Evolutionary conservation across 495 filamentous ascomycete genomes (phyloP).

Genomic region (Hyphodiscus hymeniophilus): DNA sequence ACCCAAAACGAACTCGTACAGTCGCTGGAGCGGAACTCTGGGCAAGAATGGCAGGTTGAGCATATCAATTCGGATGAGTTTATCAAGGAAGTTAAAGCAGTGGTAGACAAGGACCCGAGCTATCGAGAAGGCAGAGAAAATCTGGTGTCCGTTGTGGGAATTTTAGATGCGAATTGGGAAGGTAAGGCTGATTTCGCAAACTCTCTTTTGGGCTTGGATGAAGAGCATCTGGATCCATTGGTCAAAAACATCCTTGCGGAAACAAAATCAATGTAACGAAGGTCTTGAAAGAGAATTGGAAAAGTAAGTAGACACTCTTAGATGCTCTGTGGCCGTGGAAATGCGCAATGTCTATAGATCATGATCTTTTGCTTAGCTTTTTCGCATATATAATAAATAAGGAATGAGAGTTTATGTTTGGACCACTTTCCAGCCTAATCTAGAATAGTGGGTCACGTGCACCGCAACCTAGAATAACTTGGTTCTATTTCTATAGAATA

Average conservation of each 20-base stretch:
- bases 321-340: too few species aligned
- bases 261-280: background rate
- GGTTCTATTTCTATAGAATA: too few species aligned
- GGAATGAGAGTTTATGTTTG: too few species aligned
- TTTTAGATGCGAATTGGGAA: background rate
- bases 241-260: background rate
- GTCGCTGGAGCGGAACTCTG: constrained; percentile 23
- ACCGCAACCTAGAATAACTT: too few species aligned
- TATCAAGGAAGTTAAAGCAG: background rate
- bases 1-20: constrained; percentile 34
- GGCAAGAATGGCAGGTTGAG: background rate
- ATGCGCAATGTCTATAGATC: too few species aligned
- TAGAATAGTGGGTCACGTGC: too few species aligned
- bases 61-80: background rate
- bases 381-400: too few species aligned
- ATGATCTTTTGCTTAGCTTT: too few species aligned
- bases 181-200: background rate
- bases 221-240: background rate
- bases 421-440: too few species aligned
- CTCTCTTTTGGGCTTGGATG: background rate
- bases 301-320: background rate
- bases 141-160: background rate
- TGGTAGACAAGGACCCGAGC: background rate
- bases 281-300: too few species aligned
- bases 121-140: background rate